These are phyloP conservation scores for Aspergillus piperis DNA, from an alignment of 2,329 filamentous ascomycete species.

Conservation along the genomic window DNA sequence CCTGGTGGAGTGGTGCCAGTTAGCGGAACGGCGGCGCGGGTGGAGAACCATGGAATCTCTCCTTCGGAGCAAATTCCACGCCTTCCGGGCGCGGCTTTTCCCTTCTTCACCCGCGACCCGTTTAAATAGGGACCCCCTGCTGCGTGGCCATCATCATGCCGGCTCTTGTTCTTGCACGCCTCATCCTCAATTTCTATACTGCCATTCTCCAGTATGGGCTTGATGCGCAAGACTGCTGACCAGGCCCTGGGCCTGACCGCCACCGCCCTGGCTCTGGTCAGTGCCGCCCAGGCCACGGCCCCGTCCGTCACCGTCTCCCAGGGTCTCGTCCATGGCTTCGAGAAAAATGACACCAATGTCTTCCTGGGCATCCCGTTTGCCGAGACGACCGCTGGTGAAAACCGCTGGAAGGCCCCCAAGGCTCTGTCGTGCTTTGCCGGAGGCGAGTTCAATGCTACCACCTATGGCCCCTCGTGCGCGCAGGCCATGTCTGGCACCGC, in stretches of 20 bases:
- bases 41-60: neutral
- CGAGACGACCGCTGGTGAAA: constrained; percentile 22
- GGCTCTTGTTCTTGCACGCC: neutral
- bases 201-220: constrained; percentile 14
- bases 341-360: constrained; percentile 27
- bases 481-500: constrained; percentile 26
- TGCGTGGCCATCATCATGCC: neutral
- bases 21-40: neutral
- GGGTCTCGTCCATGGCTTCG: constrained; percentile 26
- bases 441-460: constrained; percentile 19
- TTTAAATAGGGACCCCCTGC: neutral
- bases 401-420: constrained; percentile 25
- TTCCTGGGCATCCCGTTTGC: constrained; percentile 28
- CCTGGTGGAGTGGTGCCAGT: neutral
- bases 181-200: neutral
- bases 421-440: constrained; percentile 11
- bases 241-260: constrained; percentile 16
- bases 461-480: constrained; percentile 24
- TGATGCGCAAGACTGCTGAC: constrained; percentile 7
- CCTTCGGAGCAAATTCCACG: neutral
- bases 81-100: neutral
- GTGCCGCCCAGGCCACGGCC: constrained; percentile 6
- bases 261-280: constrained; percentile 13
- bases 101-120: neutral
- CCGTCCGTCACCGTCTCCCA: constrained; percentile 22